Percentiles rank a stretch among this genome's conserved stretches.
phyloP scores from a whole-genome alignment of 352 stramenopile genomes.

The Phytophthora kernoviae region DNA sequence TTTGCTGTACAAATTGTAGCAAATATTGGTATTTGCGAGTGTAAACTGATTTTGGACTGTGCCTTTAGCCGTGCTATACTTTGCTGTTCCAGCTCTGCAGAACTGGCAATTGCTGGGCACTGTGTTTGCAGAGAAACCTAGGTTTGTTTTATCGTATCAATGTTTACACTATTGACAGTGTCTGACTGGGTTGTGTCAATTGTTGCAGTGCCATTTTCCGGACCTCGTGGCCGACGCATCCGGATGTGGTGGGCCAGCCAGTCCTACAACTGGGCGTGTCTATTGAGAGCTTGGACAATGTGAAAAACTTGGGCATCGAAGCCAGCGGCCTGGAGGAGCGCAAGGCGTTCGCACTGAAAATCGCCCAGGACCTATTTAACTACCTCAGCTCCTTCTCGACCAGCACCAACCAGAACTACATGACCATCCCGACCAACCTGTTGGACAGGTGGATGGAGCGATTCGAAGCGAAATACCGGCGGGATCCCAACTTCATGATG shows the following conservation, averaged over 20 bases:
- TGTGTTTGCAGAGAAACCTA: slow-evolving; percentile 71
- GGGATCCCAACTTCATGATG: slow-evolving; percentile 93
- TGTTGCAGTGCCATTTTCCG: slow-evolving; percentile 59
- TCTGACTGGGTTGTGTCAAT: background rate
- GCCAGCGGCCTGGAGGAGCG: slow-evolving; percentile 64
- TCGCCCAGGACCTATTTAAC: slow-evolving; percentile 92
- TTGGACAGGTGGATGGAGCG: slow-evolving; percentile 92
- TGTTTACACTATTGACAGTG: background rate
- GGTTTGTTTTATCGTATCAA: slow-evolving; percentile 6
- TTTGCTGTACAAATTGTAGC: slow-evolving; percentile 6
- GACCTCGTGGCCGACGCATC: slow-evolving; percentile 69
- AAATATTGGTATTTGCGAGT: slow-evolving; percentile 10
- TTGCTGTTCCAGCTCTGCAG: slow-evolving; percentile 64
- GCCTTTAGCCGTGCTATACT: slow-evolving; percentile 69
- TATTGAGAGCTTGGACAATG: slow-evolving; percentile 73
- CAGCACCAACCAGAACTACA: slow-evolving; percentile 71
- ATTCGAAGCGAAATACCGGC: slow-evolving; percentile 88
- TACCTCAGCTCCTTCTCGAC: slow-evolving; percentile 91
- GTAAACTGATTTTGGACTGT: slow-evolving; percentile 5
- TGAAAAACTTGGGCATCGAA: slow-evolving; percentile 80
- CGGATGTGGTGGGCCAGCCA: slow-evolving; percentile 58
- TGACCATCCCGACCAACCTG: slow-evolving; percentile 91
- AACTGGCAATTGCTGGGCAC: slow-evolving; percentile 78
- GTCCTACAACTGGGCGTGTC: slow-evolving; percentile 72
- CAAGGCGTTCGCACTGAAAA: slow-evolving; percentile 90